These are phyloP conservation scores for Dipteronia dyeriana DNA, from an alignment of 345 rosid genomes.

Conservation along the genomic window DNA sequence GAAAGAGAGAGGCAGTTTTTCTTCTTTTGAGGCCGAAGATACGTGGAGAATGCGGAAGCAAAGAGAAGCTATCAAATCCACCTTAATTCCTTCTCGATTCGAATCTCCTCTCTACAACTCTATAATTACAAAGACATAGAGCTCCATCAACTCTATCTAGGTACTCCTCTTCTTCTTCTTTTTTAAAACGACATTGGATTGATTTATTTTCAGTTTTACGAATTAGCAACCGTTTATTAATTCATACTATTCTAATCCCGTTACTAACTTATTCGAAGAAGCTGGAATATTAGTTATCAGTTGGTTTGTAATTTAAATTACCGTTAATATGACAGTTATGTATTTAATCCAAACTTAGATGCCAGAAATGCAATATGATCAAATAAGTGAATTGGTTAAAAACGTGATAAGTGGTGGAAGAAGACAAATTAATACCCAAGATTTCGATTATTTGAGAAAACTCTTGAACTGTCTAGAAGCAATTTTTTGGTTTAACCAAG, in stretches of 20 bases:
- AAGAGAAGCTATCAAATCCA: conserved; percentile 83
- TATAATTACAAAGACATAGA: conserved; percentile 80
- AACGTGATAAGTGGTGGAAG: neutral
- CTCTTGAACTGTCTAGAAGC: neutral
- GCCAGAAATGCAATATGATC: neutral
- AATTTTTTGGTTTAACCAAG: neutral
- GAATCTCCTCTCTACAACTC: conserved; percentile 62
- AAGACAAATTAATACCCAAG: neutral
- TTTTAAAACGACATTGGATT: neutral
- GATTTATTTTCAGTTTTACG: neutral
- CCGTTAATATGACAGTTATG: neutral
- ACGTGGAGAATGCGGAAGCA: conserved; percentile 89
- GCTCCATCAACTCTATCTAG: conserved; percentile 91
- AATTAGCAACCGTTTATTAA: neutral
- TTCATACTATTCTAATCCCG: neutral
- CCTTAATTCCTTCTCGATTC: conserved; percentile 60
- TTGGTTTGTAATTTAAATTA: neutral
- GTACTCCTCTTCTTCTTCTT: conserved; percentile 28
- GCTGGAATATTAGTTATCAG: neutral
- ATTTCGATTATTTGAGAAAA: neutral
- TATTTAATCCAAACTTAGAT: neutral
- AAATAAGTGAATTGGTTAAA: neutral
- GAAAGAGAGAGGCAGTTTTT: neutral
- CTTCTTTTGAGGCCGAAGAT: conserved; percentile 44
- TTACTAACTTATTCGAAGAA: neutral